Evolutionary conservation across 2,329 filamentous ascomycete species (phyloP), one percentile per base, ranked within the genome.

Genomic region (Neonectria punicea): DNA sequence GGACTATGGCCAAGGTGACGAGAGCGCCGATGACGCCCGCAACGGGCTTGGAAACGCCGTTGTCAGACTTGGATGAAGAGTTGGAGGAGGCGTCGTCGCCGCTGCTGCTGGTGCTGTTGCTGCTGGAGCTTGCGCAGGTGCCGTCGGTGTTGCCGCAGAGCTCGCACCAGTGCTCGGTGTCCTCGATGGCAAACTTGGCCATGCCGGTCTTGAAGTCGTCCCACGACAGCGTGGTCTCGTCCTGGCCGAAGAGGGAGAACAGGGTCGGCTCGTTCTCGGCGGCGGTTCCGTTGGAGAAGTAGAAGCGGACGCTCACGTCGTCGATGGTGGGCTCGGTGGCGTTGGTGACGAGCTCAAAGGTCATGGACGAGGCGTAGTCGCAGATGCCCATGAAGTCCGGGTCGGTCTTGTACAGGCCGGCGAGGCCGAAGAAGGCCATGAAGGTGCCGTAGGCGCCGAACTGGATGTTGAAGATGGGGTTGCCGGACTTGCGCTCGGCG

Each of bases 301-400:
- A 80, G 81, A 90, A 90, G 70, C 88, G 86, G 18, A 90, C 87
- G 11, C 79, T 82, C 68, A 90, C 81, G 58, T 88, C 83, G 32
- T 82, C 71, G 34, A 54, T 44, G 63, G 72, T 67, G 11, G 89
- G 86, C 76, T 75, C 70, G 13, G 80, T 83, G 4, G 81, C 80
- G 85, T 86, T 79, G 69, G 87, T 87, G 58, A 89, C 82, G 22
- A 90, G 81, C 83, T 97, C 94, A 77, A 97, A 94, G 6, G 85
- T 85, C 87, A 97, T 93, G 68, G 89, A 89, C 3, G 90, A 91
- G 5, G 93, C 93, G 74, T 97, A 97, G 80, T 94, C 90, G n/a
- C 91, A 89, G 13, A 97, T 83, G 59, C 92, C 92, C 64, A 82
- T 89, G 82, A 97, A 97, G 77, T 92, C 82, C 1, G 80, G 70